Base-by-base conservation (phyloP, 352 stramenopile genomes). In the Globisporangium rhizosaccharum region DNA sequence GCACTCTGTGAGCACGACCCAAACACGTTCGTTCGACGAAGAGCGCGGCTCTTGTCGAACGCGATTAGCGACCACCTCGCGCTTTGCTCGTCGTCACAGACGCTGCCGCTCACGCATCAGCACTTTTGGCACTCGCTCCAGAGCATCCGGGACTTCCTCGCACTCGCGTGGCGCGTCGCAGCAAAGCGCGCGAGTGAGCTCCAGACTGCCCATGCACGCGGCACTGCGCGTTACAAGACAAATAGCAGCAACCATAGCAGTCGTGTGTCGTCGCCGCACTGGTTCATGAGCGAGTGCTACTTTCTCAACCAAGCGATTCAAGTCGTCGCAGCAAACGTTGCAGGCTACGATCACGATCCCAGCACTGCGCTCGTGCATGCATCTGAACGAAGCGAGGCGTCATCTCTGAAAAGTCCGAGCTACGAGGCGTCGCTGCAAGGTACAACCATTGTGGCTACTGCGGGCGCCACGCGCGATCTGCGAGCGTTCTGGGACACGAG, bases 1-100 rank as follows among this genome's bases (percentile, higher is more conserved):
- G 61, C 61, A 2, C 6, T 89, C 10, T 79, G 69, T 18, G 75
- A 72, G 33, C 82, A 83, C 48, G 79, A 89, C 46, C 76, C 71
- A 1, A 89, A 89, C 42, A 42, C 69, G 14, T 85, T 82, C 25
- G 56, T 82, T 18, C 70, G 74, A 17, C 70, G 62, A 2, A 65
- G 74, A 37, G 68, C 49, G 47, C 54, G 61, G 48, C 52, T 58
- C 30, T 49, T 69, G 33, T 45, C 65, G 15, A 59, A 61, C 39
- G 63, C 25, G 3, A 68, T 74, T 37, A 64, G 68, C 9, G 59
- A 66, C 25, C 45, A 50, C 11, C 47, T 83, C 36, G 17, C 26
- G 2, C 3, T n/a, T 0, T 23, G 23, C 9, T 23, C 50, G 7
- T 8, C 18, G 6, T 12, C 30, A 1, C 3, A 12, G 1, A 33